Conservation (phyloP, 2,329 filamentous ascomycete species). For the Ascocoryne sarcoides region DNA sequence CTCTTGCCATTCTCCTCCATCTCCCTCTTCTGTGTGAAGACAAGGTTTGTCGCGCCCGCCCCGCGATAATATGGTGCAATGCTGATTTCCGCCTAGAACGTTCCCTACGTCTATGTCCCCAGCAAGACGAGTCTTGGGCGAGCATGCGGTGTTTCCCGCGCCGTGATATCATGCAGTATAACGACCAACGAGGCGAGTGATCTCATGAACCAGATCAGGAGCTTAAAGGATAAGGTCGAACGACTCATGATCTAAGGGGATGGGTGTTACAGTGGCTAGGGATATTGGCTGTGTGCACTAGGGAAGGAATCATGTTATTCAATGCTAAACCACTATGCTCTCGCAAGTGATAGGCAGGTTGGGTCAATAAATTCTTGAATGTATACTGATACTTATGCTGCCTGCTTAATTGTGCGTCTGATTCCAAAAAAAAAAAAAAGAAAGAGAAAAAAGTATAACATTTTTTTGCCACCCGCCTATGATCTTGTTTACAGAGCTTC, state of each 20-base stretch:
- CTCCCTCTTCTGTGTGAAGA: slow-evolving; percentile 82
- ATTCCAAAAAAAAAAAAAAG: too few relatives aligned
- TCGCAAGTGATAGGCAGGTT: too few relatives aligned
- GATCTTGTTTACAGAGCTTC: too few relatives aligned
- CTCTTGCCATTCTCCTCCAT: slow-evolving; percentile 81
- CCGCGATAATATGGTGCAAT: too few relatives aligned
- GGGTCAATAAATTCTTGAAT: too few relatives aligned
- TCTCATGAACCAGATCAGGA: slow-evolving; percentile 76
- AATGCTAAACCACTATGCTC: too few relatives aligned
- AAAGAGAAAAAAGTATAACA: too few relatives aligned
- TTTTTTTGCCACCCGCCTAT: too few relatives aligned
- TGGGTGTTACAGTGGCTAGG: neutral
- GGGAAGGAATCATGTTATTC: too few relatives aligned
- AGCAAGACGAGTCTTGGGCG: slow-evolving; percentile 79
- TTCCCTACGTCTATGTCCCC: slow-evolving; percentile 64
- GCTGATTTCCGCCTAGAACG: slow-evolving; percentile 40
- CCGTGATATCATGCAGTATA: slow-evolving; percentile 81
- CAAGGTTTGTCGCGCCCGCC: slow-evolving; percentile 34
- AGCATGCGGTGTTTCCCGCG: slow-evolving; percentile 79
- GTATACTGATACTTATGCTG: too few relatives aligned
- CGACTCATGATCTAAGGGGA: slow-evolving; percentile 73
- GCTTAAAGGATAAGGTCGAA: slow-evolving; percentile 92
- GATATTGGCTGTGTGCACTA: too few relatives aligned
- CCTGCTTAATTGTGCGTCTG: too few relatives aligned
- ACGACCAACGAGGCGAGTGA: slow-evolving; percentile 89